A percentile compares a stretch with the other conserved stretches of the same genome.
Conservation (phyloP, 2,329 filamentous ascomycete genomes). For the Ceratocystis colombiana region DNA sequence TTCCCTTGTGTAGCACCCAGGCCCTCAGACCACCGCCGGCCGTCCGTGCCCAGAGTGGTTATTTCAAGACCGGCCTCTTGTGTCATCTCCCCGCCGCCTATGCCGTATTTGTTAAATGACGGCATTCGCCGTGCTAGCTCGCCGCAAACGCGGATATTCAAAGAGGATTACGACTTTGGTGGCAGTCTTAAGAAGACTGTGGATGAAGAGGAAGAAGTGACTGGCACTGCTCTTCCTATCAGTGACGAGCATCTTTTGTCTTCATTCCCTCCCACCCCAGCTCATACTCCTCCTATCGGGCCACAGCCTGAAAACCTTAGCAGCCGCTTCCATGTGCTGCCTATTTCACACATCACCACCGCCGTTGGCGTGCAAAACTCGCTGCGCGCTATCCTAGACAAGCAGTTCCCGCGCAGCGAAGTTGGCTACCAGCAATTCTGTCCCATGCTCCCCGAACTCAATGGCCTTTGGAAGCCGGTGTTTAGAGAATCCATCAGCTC, state of each 20-base stretch:
- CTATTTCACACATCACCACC: conserved; percentile 36
- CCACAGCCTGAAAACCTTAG: conserved; percentile 20
- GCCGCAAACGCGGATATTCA: conserved; percentile 15
- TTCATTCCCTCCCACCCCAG: conserved; percentile 24
- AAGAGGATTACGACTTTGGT: conserved; percentile 21
- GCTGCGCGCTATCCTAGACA: conserved; percentile 43
- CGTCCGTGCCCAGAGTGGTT: conserved; percentile 23
- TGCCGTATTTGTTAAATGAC: neutral
- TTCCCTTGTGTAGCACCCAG: conserved; percentile 29
- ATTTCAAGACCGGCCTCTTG: conserved; percentile 18
- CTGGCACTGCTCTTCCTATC: conserved; percentile 11
- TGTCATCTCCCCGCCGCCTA: conserved; percentile 10
- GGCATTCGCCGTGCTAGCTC: conserved; percentile 22
- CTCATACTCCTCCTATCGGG: conserved; percentile 20
- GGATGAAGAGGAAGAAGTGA: conserved; percentile 6
- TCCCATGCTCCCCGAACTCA: conserved; percentile 40
- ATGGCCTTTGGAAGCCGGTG: conserved; percentile 45
- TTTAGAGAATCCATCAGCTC: conserved; percentile 34
- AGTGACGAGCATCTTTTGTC: conserved; percentile 23
- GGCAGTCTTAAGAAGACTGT: conserved; percentile 15
- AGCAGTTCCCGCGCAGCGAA: conserved; percentile 42
- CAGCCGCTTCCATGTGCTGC: conserved; percentile 33
- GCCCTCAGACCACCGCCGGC: conserved; percentile 15
- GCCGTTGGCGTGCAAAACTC: conserved; percentile 48
- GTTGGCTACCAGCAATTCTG: conserved; percentile 41